These are phyloP conservation scores for Apiotrichum gamsii DNA, from an alignment of 1,284 basidiomycete genomes.

Conservation along the genomic window DNA sequence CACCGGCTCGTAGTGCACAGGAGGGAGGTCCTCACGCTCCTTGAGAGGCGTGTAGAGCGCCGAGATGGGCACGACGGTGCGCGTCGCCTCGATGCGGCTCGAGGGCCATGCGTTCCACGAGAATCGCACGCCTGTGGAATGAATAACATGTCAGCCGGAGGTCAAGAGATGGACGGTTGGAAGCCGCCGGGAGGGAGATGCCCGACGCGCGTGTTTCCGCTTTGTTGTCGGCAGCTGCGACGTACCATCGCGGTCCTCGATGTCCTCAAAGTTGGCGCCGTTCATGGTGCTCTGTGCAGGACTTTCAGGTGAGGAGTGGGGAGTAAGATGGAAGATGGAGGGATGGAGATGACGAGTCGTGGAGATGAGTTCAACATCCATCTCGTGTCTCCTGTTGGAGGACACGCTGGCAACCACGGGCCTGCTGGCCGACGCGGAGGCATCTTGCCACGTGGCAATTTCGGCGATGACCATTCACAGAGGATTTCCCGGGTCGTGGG, in stretches of 20 bases:
- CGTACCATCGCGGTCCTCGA: constrained; percentile 60
- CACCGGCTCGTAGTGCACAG: constrained; percentile 95
- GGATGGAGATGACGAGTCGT: no score
- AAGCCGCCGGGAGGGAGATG: background rate
- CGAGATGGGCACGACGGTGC: constrained; percentile 95
- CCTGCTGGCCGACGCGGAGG: background rate
- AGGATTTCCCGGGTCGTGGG: background rate
- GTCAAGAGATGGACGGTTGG: background rate
- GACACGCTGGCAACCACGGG: constrained; percentile 1
- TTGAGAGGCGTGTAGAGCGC: constrained; percentile 98
- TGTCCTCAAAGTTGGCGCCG: constrained; percentile 49
- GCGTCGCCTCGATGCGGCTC: constrained; percentile 91
- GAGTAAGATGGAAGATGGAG: no score
- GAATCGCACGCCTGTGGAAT: constrained; percentile 79
- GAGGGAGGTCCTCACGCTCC: constrained; percentile 87
- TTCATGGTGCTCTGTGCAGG: constrained; percentile 29
- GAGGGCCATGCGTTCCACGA: constrained; percentile 99
- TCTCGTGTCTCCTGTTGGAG: no score
- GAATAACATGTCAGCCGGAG: no score
- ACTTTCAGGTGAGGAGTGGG: background rate
- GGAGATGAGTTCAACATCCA: no score
- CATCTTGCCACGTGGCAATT: background rate
- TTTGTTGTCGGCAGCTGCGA: no score
- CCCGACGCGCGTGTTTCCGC: background rate
- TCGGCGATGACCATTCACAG: background rate